phyloP scores from a whole-genome alignment of 2,329 filamentous ascomycete species.

The Pochonia chlamydosporia region DNA sequence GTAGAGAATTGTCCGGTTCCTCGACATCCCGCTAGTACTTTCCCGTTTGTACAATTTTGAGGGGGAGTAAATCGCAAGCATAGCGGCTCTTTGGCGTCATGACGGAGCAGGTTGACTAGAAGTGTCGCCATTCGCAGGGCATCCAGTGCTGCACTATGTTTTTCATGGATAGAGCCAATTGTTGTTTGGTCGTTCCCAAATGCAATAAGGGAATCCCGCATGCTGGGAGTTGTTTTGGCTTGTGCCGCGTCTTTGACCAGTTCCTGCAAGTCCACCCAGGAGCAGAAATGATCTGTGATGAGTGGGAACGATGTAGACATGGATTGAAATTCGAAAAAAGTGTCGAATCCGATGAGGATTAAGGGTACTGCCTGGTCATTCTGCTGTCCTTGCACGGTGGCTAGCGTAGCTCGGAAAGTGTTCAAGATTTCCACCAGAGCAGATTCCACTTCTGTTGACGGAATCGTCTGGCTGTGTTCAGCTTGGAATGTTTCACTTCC shows the following conservation, averaged over 20 bases:
- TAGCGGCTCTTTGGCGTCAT: too few species aligned
- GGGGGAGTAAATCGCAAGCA: too few species aligned
- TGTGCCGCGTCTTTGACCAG: background rate
- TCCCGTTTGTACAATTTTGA: too few species aligned
- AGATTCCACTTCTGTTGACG: background rate
- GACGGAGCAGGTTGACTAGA: background rate
- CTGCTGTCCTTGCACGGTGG: background rate
- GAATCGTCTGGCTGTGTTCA: background rate
- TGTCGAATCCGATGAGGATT: conserved; percentile 1
- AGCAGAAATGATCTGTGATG: background rate
- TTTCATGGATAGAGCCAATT: background rate
- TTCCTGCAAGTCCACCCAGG: conserved; percentile 1
- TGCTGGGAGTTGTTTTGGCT: background rate
- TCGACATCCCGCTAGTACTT: too few species aligned
- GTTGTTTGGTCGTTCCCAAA: background rate
- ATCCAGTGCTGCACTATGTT: conserved; percentile 1
- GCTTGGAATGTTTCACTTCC: background rate
- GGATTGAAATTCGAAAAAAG: background rate
- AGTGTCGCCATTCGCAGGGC: conserved; percentile 1
- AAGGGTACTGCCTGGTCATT: background rate
- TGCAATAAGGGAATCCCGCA: conserved; percentile 1
- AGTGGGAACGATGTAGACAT: background rate
- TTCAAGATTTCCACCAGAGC: conserved; percentile 1
- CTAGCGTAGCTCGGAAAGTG: background rate
- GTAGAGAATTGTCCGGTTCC: too few species aligned